These are phyloP conservation scores for Apiospora kogelbergensis DNA, from an alignment of 2,329 filamentous ascomycete species.

Conservation along the genomic window DNA sequence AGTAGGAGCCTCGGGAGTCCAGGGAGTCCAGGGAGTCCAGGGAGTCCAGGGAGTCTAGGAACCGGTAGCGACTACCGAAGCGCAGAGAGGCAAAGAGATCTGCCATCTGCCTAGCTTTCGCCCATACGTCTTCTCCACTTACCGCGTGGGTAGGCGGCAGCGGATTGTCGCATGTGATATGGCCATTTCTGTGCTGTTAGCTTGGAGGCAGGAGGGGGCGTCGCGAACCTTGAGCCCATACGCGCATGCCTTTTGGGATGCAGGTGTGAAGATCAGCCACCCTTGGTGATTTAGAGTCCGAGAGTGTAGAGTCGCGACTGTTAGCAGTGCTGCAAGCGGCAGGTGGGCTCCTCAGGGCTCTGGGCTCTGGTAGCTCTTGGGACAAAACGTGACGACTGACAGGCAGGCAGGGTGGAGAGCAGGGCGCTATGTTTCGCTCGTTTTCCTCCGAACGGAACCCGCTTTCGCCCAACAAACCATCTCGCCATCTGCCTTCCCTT, in stretches of 20 bases:
- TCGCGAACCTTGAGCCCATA: no score
- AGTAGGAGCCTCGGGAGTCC: no score
- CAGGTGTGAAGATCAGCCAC: neutral
- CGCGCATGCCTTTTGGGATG: neutral
- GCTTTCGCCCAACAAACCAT: neutral
- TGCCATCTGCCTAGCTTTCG: neutral
- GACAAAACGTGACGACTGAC: neutral
- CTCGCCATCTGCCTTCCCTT: neutral
- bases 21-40: no score
- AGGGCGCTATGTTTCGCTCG: neutral
- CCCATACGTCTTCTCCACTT: neutral
- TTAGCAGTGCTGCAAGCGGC: no score
- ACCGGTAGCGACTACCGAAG: conserved; percentile 2
- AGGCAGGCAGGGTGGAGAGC: neutral
- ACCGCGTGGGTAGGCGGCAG: neutral
- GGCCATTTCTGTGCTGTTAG: neutral
- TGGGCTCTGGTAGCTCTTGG: no score
- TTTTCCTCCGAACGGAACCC: conserved; percentile 2
- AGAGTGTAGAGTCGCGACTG: no score
- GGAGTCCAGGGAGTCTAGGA: neutral
- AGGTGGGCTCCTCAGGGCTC: neutral
- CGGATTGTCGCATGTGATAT: conserved; percentile 1
- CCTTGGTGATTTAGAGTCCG: no score
- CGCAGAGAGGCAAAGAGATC: neutral
- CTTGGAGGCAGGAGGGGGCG: no score